Evolutionary conservation across 2,329 filamentous ascomycete genomes (phyloP), one percentile per base, ranked within the genome.

Genomic region (Massarina eburnea): DNA sequence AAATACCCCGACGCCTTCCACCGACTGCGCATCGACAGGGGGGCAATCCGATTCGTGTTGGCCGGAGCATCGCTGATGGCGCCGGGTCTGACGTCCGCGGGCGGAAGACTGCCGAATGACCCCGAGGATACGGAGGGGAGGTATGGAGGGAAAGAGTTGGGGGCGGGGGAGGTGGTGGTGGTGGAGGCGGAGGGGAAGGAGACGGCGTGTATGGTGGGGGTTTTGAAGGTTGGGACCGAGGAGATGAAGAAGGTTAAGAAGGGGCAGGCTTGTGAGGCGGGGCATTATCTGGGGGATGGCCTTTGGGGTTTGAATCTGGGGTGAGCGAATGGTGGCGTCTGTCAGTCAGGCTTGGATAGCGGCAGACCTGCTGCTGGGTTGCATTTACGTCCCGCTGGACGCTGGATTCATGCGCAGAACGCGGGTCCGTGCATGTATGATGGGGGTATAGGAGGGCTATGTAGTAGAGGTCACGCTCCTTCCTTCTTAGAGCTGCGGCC

Each of bases 221-320:
- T 88, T 53, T 68, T 99, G 67, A 90, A 89, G 61, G 83, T 86
- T 64, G 87, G 91, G 3, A 96, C 94, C 0, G 85, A 86, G 71
- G 91, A 96, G 72, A 91, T 96, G 69, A 96, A 94, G 81, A 85
- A 84, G 56, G 92, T 92, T 75, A 91, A 90, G 56, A 97, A 97
- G 76, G 94, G 94, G 0, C 88, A 91, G 5, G 94, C 91, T 14
- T 89, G 97, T 57, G 92, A 97, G 76, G 87, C 91, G 50, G 89
- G 89, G 24, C 94, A 99, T 79, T 97, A 86, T 75, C 70, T 97
- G 43, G 94, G 94, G 0, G 94, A 99, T 76, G 94, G 92, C 15
- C 74, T 99, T 59, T 99, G 94, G 94, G 88, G 80, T 59, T 68
- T 95, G 68, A 72, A 73, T 51, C 67, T 82, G 59, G 77, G 79